Percentiles rank a stretch among this genome's conserved stretches.
phyloP scores from a whole-genome alignment of 441 rosid genomes.

The Geranium incanum region DNA sequence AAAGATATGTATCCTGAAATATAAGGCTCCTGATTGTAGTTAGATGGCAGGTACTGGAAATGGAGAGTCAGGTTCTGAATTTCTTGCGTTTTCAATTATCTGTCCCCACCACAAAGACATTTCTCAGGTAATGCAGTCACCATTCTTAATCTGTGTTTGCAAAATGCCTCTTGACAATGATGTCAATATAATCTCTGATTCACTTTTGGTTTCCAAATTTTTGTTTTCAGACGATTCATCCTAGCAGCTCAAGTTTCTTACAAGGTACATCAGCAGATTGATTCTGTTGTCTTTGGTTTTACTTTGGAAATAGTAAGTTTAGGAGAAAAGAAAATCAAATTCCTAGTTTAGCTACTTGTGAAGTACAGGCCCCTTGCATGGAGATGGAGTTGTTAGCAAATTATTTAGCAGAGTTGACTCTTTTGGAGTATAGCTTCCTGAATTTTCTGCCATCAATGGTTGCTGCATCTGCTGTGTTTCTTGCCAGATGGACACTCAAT shows the following conservation, averaged over 20 bases:
- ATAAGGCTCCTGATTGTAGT: too few relatives aligned
- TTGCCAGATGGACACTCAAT: conserved; percentile 69
- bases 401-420: conserved; percentile 53
- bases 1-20: too few relatives aligned
- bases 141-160: too few relatives aligned
- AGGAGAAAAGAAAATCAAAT: too few relatives aligned
- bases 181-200: too few relatives aligned
- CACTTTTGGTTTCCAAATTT: too few relatives aligned
- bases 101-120: conserved; percentile 70
- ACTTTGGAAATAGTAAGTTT: too few relatives aligned
- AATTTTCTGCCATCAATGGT: conserved; percentile 50
- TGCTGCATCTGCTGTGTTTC: conserved; percentile 68
- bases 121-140: conserved; percentile 48
- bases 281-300: too few relatives aligned
- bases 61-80: conserved; percentile 65
- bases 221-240: conserved; percentile 46
- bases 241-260: conserved; percentile 61
- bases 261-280: conserved; percentile 26
- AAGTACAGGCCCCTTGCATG: conserved; percentile 38
- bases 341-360: too few relatives aligned
- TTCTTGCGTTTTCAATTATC: conserved; percentile 56
- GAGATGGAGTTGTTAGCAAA: conserved; percentile 53
- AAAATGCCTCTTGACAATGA: too few relatives aligned
- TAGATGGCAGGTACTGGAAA: conserved; percentile 58
- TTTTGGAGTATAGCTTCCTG: conserved; percentile 43